Evolutionary conservation across 2,329 filamentous ascomycete species (phyloP), one percentile per base, ranked within the genome.

Genomic region (Fusarium pilosicola): DNA sequence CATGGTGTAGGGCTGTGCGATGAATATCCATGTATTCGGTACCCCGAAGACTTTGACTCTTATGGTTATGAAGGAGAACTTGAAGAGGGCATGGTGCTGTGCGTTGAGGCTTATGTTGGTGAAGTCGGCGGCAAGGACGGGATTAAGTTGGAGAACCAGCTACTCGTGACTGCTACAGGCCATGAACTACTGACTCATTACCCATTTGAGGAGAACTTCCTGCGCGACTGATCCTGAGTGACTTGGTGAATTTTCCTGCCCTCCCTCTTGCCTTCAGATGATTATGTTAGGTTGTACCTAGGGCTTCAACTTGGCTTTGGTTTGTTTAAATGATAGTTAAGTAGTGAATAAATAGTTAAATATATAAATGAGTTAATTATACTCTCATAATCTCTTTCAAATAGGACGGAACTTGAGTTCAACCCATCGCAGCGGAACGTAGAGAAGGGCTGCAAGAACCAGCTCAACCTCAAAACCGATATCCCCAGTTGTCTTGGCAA

Each of bases 281-380:
- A 14, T 13, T 1, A 41, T 0, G n/a, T 42, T 4, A 1, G 20
- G 39, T 6, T n/a, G 5, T n/a, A 15, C 39, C 2, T 1, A 42
- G 2, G 3, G 39, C 22, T 15, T 15, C 4, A 13, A 15, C 22
- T 41, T 41, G 2, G 5, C 15, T 9, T 41, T n/a, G 12, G 22
- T 9, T 39, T 1, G 18, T 22, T 41, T 9, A 3, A 9, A 14
- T n/a, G 7, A 14, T 14, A 41, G 7, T n/a, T 6, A 15, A n/a
- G 39, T n/a, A 15, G 11, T n/a, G 1, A n/a, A 3, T 9, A 6
- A 41, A 15, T 9, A 6, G 5, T 15, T n/a, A 1, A 22, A 5
- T 15, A 34, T 15, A 41, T 2, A 22, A n/a, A 14, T 7, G 7
- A 41, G 1, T 3, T n/a, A n/a, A n/a, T n/a, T 0, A 4, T 6